These are phyloP conservation scores for Phyllosticta paracitricarpa DNA, from an alignment of 2,329 filamentous ascomycete species.

Conservation along the genomic window DNA sequence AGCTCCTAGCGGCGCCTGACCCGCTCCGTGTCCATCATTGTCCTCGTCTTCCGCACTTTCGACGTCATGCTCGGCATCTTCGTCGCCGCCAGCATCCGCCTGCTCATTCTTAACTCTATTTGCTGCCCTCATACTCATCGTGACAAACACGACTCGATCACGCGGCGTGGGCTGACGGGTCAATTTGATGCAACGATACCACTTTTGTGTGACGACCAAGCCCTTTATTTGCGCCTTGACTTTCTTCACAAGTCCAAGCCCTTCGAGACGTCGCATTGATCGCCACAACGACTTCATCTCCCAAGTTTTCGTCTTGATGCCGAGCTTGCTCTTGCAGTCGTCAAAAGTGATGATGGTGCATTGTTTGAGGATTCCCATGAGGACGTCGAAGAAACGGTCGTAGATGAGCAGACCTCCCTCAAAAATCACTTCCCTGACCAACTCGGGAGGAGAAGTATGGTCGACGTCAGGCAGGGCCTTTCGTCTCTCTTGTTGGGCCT, in stretches of 20 bases:
- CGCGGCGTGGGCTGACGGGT: constrained; percentile 26
- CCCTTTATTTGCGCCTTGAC: constrained; percentile 28
- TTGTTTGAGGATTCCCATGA: constrained; percentile 41
- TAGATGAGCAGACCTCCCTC: constrained; percentile 35
- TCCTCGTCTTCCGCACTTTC: constrained; percentile 18
- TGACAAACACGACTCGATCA: constrained; percentile 24
- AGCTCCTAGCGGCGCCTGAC: constrained; percentile 13
- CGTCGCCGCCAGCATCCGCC: constrained; percentile 4
- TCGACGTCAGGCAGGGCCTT: constrained; percentile 7
- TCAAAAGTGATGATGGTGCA: constrained; percentile 41
- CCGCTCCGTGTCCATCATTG: constrained; percentile 16
- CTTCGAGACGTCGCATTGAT: constrained; percentile 30
- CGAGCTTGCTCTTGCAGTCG: constrained; percentile 36
- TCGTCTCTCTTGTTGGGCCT: constrained; percentile 18
- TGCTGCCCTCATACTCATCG: constrained; percentile 16
- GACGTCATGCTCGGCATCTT: constrained; percentile 8
- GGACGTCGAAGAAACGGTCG: constrained; percentile 37
- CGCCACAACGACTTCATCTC: constrained; percentile 30
- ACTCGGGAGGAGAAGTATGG: constrained; percentile 3
- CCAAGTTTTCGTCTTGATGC: constrained; percentile 21
- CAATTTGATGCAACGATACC: constrained; percentile 31
- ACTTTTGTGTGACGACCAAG: constrained; percentile 15
- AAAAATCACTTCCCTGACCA: constrained; percentile 25
- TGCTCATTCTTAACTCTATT: neutral
- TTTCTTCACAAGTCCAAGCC: constrained; percentile 30